phyloP scores from a whole-genome alignment of 83 land plant genomes.

The Picea mariana region DNA sequence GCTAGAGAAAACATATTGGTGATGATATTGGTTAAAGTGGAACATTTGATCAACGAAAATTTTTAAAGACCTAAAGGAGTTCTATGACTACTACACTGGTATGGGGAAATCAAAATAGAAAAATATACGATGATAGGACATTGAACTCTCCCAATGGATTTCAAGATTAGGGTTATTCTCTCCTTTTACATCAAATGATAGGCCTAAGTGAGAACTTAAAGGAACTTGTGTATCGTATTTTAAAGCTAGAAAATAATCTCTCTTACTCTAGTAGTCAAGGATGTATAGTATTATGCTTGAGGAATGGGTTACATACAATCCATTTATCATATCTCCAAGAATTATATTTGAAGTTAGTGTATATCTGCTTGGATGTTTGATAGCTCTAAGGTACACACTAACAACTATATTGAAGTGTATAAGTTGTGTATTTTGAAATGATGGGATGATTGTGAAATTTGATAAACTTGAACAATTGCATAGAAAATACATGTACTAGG shows the following conservation, averaged over 20 bases:
- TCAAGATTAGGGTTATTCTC: background rate
- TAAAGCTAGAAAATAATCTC: too few species aligned
- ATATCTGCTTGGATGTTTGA: too few species aligned
- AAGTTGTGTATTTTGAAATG: slow-evolving; percentile 32
- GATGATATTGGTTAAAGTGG: too few species aligned
- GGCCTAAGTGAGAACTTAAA: background rate
- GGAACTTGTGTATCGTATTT: too few species aligned
- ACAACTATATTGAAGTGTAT: slow-evolving; percentile 27
- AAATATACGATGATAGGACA: too few species aligned
- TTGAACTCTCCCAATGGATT: too few species aligned
- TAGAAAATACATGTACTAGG: slow-evolving; percentile 34
- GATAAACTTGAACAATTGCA: slow-evolving; percentile 38
- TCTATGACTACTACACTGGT: too few species aligned
- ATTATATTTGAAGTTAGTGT: slow-evolving; percentile 50
- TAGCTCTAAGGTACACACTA: too few species aligned
- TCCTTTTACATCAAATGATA: background rate
- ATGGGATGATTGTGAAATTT: slow-evolving; percentile 24
- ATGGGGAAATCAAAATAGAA: too few species aligned
- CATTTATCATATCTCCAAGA: slow-evolving; percentile 47
- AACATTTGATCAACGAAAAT: too few species aligned
- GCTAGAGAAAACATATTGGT: background rate
- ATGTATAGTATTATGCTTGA: slow-evolving; percentile 48
- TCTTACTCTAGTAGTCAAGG: background rate
- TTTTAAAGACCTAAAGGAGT: too few species aligned
- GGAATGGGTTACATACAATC: slow-evolving; percentile 22